Base-by-base conservation (phyloP, 2,329 filamentous ascomycete species). In the Fusarium sp. region DNA sequence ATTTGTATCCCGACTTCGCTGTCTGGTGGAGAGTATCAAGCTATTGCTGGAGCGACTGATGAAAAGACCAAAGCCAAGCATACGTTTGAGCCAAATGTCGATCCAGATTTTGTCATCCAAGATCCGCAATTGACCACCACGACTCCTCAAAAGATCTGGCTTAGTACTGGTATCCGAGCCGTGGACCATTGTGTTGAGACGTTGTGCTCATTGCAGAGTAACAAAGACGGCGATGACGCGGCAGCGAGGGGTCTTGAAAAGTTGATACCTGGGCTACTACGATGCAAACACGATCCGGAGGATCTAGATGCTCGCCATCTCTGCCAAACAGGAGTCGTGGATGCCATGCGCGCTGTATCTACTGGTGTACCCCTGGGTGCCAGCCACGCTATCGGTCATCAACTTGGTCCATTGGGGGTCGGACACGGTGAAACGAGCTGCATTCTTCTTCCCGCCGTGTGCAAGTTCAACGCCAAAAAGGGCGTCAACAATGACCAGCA, bases 381-480 rank as follows among this genome's bases (percentile, higher is more conserved):
- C 7, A 67, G 62, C 6, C 62, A 67, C 5, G 56, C 64, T 8
- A 67, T 62, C n/a, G 64, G 62, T 0, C 64, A 67, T 27, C 62
- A 66, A n/a, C 46, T 62, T 2, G 64, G 62, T 0, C 62, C 62
- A 3, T 30, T 66, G 4, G 63, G 52, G 1, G 62, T 67, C 5
- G 53, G 60, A 0, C 56, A 67, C 11, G 64, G 62, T 6, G 64
- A 53, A 25, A 57, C 62, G 7, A 66, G 62, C 6, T 66, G 64
- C 3, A 40, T 66, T 11, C 51, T 66, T 15, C 18, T 67, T 7
- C 62, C 62, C 2, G 62, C 64, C 4, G 62, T 66, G 5, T 66
- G 56, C 18, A 61, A 53, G 46, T 67, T 51, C 16, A 67, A 67
- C 16, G 46, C 45, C 1, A 6, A 16, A 5, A 59, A 48, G 8